These are phyloP conservation scores for Sporobolomyces roseus DNA, from an alignment of 768 basidiomycete species.

Conservation along the genomic window DNA sequence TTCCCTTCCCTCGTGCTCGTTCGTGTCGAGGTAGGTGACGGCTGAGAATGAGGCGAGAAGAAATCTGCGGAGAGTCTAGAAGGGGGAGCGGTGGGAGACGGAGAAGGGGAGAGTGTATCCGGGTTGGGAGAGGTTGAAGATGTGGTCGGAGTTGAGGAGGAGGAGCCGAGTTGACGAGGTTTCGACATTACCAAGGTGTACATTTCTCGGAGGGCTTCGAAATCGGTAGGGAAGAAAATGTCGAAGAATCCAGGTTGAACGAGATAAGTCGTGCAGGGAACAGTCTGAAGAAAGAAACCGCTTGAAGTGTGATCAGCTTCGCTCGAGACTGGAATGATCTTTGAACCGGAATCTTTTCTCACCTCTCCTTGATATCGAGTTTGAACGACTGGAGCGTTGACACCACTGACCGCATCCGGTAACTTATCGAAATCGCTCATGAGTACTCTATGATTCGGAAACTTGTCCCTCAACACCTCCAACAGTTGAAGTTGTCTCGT, in stretches of 20 bases:
- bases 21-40: conserved; percentile 50
- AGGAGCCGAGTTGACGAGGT: not conserved
- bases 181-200: conserved; percentile 69
- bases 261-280: conserved; percentile 82
- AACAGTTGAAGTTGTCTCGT: conserved; percentile 83
- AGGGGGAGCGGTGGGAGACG: conserved; percentile 39
- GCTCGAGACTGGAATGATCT: not conserved
- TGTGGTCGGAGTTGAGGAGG: not conserved
- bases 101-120: conserved; percentile 4
- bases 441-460: conserved; percentile 89
- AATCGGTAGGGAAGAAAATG: conserved; percentile 96
- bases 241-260: conserved; percentile 96
- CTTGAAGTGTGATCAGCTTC: not conserved
- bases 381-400: conserved; percentile 87
- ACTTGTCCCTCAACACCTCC: conserved; percentile 70
- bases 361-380: conserved; percentile 79
- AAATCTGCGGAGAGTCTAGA: conserved; percentile 39
- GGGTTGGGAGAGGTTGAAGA: not conserved
- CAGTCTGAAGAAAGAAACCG: conserved; percentile 45
- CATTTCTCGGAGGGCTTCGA: conserved; percentile 77
- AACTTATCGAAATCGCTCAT: conserved; percentile 87
- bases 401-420: conserved; percentile 75
- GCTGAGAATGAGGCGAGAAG: conserved; percentile 39
- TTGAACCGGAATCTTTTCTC: no score
- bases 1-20: conserved; percentile 39